These are phyloP conservation scores for Sphaerulina musiva DNA, from an alignment of 2,329 filamentous ascomycete species.

Conservation along the genomic window DNA sequence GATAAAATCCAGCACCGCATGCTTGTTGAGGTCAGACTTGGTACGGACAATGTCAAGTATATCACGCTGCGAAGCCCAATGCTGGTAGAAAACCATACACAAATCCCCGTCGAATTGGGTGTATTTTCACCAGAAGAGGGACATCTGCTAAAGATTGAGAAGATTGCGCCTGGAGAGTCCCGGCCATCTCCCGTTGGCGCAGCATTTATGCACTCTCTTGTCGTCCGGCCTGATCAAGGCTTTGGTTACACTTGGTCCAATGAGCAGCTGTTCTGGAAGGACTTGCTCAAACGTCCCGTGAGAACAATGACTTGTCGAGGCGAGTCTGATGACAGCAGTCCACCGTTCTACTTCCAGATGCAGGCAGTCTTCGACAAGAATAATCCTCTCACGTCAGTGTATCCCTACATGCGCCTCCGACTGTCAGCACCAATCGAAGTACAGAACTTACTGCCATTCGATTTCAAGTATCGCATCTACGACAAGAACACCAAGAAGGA, in stretches of 20 bases:
- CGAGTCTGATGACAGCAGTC: conserved; percentile 67
- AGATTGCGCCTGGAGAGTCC: conserved; percentile 85
- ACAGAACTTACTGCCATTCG: conserved; percentile 89
- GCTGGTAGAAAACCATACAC: conserved; percentile 89
- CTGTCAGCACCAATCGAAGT: conserved; percentile 88
- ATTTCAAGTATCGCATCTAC: conserved; percentile 99
- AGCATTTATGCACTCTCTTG: conserved; percentile 77
- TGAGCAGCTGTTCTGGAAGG: conserved; percentile 86
- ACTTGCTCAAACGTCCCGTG: conserved; percentile 76
- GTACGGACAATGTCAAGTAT: conserved; percentile 94
- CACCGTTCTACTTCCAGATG: conserved; percentile 94
- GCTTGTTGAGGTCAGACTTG: conserved; percentile 83
- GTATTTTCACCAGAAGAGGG: conserved; percentile 83
- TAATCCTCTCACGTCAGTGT: conserved; percentile 74
- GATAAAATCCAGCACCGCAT: conserved; percentile 81
- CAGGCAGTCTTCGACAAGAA: conserved; percentile 78
- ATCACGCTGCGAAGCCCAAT: conserved; percentile 91
- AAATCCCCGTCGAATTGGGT: conserved; percentile 90
- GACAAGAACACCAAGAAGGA: conserved; percentile 98
- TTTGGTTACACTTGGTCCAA: conserved; percentile 96
- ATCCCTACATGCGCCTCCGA: conserved; percentile 90
- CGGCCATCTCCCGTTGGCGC: conserved; percentile 88
- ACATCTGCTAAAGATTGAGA: conserved; percentile 92
- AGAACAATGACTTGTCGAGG: conserved; percentile 83
- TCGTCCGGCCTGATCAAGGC: conserved; percentile 86